A percentile compares a stretch with the other conserved stretches of the same genome.
These are phyloP conservation scores for Parasitella parasitica DNA, from an alignment of 371 early-diverging fungal species.

Conservation along the genomic window DNA sequence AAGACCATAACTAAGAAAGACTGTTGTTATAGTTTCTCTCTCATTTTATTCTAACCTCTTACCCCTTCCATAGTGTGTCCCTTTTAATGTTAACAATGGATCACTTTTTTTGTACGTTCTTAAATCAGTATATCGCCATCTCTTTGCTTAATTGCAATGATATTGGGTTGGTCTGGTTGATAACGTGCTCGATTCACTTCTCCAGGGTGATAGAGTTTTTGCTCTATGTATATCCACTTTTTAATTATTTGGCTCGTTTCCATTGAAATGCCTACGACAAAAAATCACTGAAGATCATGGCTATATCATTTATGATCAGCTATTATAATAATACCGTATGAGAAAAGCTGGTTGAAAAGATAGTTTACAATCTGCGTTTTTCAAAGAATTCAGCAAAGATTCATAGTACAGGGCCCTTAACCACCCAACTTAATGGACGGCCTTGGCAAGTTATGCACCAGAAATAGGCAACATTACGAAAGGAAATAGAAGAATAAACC, in stretches of 20 bases:
- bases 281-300: background rate
- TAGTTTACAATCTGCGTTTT: background rate
- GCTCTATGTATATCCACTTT: background rate
- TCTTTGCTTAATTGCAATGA: slow-evolving; percentile 1
- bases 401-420: slow-evolving; percentile 2
- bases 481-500: background rate
- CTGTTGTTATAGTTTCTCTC: too few species aligned
- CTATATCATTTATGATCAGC: background rate
- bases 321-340: background rate
- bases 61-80: background rate
- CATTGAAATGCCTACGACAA: background rate
- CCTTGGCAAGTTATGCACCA: background rate
- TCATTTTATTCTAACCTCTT: too few species aligned
- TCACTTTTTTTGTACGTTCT: slow-evolving; percentile 3
- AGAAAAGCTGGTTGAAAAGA: slow-evolving; percentile 4
- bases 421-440: background rate
- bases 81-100: slow-evolving; percentile 4
- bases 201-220: slow-evolving; percentile 5
- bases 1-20: too few species aligned
- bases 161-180: background rate
- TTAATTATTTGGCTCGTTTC: too few species aligned
- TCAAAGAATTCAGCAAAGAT: background rate
- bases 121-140: slow-evolving; percentile 1
- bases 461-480: background rate
- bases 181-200: slow-evolving; percentile 10